Conservation (phyloP, 805 yeast species). For the Teunomyces funiuensis region DNA sequence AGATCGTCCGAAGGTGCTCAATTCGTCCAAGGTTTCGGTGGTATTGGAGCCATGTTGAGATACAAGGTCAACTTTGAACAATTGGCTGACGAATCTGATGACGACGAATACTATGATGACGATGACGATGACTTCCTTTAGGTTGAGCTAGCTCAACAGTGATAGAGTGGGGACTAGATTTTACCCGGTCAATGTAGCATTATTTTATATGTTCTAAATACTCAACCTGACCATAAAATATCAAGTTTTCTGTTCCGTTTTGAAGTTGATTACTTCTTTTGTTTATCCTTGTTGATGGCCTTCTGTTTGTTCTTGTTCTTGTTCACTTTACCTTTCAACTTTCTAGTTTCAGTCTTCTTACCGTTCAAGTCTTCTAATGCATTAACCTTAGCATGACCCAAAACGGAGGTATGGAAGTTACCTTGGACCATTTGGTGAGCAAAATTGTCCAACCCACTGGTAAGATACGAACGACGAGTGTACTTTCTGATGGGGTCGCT, state of each 20-base stretch:
- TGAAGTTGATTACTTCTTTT: not conserved
- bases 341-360: constrained; percentile 6
- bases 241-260: not conserved
- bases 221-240: not conserved
- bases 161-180: not conserved
- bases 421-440: constrained; percentile 70
- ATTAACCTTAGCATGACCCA: constrained; percentile 67
- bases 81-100: constrained; percentile 84
- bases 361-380: constrained; percentile 61
- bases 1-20: constrained; percentile 98
- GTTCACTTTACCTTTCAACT: constrained; percentile 9
- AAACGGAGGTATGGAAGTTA: constrained; percentile 60
- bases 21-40: constrained; percentile 97
- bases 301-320: constrained; percentile 11
- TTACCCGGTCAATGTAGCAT: not conserved
- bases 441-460: constrained; percentile 74
- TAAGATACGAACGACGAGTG: constrained; percentile 68
- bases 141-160: not conserved
- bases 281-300: constrained; percentile 7
- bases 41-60: constrained; percentile 94
- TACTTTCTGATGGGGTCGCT: constrained; percentile 58
- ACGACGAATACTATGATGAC: constrained; percentile 78
- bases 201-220: not conserved
- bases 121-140: constrained; percentile 42
- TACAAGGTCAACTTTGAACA: constrained; percentile 97